Conservation (phyloP, 2,329 filamentous ascomycete species). For the Diaporthe eres region DNA sequence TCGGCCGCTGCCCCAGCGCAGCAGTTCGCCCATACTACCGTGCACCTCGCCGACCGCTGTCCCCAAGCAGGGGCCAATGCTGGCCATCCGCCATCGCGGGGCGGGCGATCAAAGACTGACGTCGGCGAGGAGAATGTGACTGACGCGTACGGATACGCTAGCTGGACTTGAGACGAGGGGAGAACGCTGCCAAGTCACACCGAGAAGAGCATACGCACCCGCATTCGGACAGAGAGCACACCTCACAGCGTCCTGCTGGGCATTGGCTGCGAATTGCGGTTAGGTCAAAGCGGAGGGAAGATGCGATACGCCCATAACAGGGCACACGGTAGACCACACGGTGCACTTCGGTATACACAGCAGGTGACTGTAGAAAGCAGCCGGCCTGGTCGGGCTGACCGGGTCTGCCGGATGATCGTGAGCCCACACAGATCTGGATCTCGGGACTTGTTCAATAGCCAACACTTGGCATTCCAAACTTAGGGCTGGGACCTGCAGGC, state of each 20-base stretch:
- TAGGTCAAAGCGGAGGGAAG: conserved; percentile 21
- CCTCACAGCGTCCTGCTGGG: conserved; percentile 18
- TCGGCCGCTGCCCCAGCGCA: conserved; percentile 12
- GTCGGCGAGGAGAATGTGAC: conserved; percentile 11
- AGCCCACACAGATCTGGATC: conserved; percentile 34
- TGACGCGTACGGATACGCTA: conserved; percentile 25
- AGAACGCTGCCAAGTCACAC: conserved; percentile 29
- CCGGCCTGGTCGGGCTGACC: conserved; percentile 12
- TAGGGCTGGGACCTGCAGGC: conserved; percentile 34
- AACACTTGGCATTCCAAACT: conserved; percentile 28
- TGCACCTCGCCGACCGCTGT: neutral
- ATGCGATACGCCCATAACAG: conserved; percentile 6
- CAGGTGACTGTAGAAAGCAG: conserved; percentile 1
- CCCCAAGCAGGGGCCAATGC: conserved; percentile 9
- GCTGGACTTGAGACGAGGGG: conserved; percentile 28
- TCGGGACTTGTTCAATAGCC: conserved; percentile 22
- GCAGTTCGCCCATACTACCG: conserved; percentile 10
- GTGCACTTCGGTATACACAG: conserved; percentile 15
- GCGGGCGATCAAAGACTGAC: conserved; percentile 27
- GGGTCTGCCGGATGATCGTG: conserved; percentile 27
- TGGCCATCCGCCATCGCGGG: conserved; percentile 19
- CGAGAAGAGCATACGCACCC: neutral
- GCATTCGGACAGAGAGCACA: conserved; percentile 8
- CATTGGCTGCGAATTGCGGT: conserved; percentile 20
- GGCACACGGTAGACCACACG: conserved; percentile 14